Evolutionary conservation across 495 filamentous ascomycete species (phyloP).

Genomic region (Parathielavia hyrcaniae): DNA sequence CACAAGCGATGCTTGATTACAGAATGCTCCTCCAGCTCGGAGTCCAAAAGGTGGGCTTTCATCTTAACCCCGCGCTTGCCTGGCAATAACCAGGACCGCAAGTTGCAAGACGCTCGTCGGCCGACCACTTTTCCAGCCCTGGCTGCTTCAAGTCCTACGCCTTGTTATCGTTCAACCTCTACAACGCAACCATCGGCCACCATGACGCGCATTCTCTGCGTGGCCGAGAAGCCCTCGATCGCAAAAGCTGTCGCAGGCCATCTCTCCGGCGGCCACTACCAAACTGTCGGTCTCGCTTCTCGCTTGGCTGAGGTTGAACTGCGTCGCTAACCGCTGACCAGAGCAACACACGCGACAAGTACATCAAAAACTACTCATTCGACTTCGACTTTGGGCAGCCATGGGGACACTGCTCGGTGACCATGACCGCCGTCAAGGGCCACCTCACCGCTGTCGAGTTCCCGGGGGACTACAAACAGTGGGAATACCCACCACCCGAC

Average conservation of each 20-base stretch:
- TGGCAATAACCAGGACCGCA: background rate
- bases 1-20: background rate
- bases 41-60: conserved; percentile 2
- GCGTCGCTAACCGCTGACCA: conserved; percentile 8
- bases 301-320: background rate
- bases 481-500: conserved; percentile 72
- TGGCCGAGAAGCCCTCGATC: conserved; percentile 96
- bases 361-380: conserved; percentile 92
- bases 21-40: conserved; percentile 1
- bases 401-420: conserved; percentile 78
- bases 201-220: conserved; percentile 67
- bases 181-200: background rate
- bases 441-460: conserved; percentile 77
- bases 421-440: conserved; percentile 87
- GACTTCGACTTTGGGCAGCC: conserved; percentile 73
- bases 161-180: background rate
- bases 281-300: conserved; percentile 52
- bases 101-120: background rate
- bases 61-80: background rate
- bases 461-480: conserved; percentile 58
- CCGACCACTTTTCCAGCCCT: background rate
- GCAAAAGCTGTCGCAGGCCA: conserved; percentile 88
- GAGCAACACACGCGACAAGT: conserved; percentile 57
- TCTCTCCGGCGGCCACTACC: conserved; percentile 66
- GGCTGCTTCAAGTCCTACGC: background rate